Base-by-base conservation (phyloP, 352 stramenopile genomes). In the Globisporangium cederbergense region DNA sequence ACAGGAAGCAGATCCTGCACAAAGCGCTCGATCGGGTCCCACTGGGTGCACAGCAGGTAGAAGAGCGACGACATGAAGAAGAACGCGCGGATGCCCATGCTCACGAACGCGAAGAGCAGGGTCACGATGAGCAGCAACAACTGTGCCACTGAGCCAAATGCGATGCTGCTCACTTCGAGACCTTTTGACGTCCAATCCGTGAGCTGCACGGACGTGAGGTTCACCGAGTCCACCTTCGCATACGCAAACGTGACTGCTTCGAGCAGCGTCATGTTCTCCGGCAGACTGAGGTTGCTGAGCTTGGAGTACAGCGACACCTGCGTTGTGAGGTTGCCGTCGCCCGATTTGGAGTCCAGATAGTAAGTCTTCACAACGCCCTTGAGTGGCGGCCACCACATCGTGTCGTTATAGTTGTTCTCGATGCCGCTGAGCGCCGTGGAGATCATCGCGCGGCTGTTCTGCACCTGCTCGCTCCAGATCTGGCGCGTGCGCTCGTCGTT, bases 31-130 rank as follows among this genome's bases (percentile, higher is more conserved):
- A 96, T 90, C 22, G 87, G 87, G 56, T 96, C 87, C 85, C 85
- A 94, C 50, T 93, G 91, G 45, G 81, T 93, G 52, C 87, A 91
- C 28, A 96, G 64, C 10, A 96, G 70, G 59, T 94, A 96, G 67
- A 96, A 96, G 9, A 96, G 71, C 59, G 86, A 91, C 54, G 87
- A 90, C 60, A 94, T 79, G 72, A 96, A 94, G 77, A 96, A 96
- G 60, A 96, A 88, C 11, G 87, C 83, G 20, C 87, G 86, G 45
- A 96, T 84, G 16, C 87, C 87, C 38, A 96, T 73, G 65, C 85
- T 94, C 36, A 96, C 83, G 64, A 96, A 96, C 42, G 87, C 87
- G 67, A 96, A 82, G 50, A 94, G 65, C 30, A 96, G 60, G 20
- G 87, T 91, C 67, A 89, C 76, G 10, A 91, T 64, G 3, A 94